phyloP scores from a whole-genome alignment of 1,139 yeast species.

The Saccharomycopsis phalli region DNA sequence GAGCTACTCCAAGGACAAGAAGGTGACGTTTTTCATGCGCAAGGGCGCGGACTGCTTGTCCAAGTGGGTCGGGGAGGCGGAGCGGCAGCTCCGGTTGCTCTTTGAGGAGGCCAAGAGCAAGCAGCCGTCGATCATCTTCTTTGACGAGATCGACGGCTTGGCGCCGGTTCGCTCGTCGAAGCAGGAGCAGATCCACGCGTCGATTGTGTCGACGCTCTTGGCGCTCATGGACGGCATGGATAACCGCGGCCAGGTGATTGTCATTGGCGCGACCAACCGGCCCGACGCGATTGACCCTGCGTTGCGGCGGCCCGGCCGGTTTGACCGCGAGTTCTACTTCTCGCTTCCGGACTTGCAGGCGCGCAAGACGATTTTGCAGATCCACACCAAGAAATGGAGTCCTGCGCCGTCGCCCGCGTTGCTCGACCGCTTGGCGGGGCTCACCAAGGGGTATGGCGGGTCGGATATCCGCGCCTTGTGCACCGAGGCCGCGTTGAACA shows the following conservation, averaged over 20 bases:
- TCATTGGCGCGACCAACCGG: constrained; percentile 95
- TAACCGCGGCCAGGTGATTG: constrained; percentile 91
- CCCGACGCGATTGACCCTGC: constrained; percentile 99
- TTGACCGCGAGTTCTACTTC: constrained; percentile 93
- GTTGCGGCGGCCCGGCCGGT: constrained; percentile 92
- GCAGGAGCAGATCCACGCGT: constrained; percentile 97
- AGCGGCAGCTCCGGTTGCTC: constrained; percentile 77
- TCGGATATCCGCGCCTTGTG: constrained; percentile 93
- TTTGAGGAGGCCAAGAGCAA: constrained; percentile 95
- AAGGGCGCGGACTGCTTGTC: constrained; percentile 97
- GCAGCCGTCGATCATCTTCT: constrained; percentile 85
- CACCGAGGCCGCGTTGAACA: constrained; percentile 89
- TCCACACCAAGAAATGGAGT: constrained; percentile 86
- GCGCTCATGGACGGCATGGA: constrained; percentile 99
- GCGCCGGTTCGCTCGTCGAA: constrained; percentile 97
- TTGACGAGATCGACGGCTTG: constrained; percentile 95
- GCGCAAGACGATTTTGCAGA: constrained; percentile 65
- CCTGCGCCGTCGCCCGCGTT: constrained; percentile 58
- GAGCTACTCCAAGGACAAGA: constrained; percentile 73
- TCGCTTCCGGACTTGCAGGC: constrained; percentile 84
- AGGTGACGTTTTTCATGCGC: constrained; percentile 94
- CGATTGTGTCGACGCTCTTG: constrained; percentile 86
- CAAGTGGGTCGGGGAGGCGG: constrained; percentile 99
- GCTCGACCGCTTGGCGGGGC: constrained; percentile 56
- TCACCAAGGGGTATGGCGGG: constrained; percentile 97